Conservation (phyloP, 2,329 filamentous ascomycete species). For the Phaeophleospora eucalypticola region DNA sequence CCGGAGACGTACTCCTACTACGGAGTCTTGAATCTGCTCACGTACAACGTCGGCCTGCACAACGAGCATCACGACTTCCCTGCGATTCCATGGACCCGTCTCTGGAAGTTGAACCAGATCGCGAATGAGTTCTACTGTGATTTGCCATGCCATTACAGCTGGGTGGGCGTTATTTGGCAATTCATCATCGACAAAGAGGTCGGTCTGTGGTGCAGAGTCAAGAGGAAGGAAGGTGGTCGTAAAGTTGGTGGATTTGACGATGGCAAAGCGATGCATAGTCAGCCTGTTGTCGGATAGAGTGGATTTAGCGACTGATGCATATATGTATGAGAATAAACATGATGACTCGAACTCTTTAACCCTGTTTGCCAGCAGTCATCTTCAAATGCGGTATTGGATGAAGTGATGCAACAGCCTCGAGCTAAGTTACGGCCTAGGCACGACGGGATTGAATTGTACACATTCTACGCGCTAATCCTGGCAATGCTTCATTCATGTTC, state of each 20-base stretch:
- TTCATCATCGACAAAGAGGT: slow-evolving; percentile 90
- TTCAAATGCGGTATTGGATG: too few relatives aligned
- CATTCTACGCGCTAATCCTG: too few relatives aligned
- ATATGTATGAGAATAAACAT: too few relatives aligned
- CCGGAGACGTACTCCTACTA: slow-evolving; percentile 98
- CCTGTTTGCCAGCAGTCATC: too few relatives aligned
- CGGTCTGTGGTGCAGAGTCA: slow-evolving; percentile 86
- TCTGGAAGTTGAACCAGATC: slow-evolving; percentile 71
- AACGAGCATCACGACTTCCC: slow-evolving; percentile 99
- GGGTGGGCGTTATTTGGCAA: slow-evolving; percentile 89
- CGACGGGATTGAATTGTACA: too few relatives aligned
- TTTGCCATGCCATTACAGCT: slow-evolving; percentile 81
- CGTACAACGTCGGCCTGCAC: slow-evolving; percentile 96
- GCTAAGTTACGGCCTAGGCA: too few relatives aligned
- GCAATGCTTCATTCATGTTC: too few relatives aligned
- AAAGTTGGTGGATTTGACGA: slow-evolving; percentile 45
- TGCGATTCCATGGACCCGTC: slow-evolving; percentile 86
- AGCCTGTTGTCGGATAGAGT: slow-evolving; percentile 16
- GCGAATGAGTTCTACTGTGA: slow-evolving; percentile 89
- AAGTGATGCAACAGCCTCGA: too few relatives aligned
- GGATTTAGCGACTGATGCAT: slow-evolving; percentile 1
- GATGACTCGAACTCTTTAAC: too few relatives aligned
- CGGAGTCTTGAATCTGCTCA: slow-evolving; percentile 82
- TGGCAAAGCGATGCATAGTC: slow-evolving; percentile 9
- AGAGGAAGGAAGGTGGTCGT: slow-evolving; percentile 74